These are phyloP conservation scores for Exophiala phaeomuriformis DNA, from an alignment of 2,329 filamentous ascomycete genomes.

Conservation along the genomic window DNA sequence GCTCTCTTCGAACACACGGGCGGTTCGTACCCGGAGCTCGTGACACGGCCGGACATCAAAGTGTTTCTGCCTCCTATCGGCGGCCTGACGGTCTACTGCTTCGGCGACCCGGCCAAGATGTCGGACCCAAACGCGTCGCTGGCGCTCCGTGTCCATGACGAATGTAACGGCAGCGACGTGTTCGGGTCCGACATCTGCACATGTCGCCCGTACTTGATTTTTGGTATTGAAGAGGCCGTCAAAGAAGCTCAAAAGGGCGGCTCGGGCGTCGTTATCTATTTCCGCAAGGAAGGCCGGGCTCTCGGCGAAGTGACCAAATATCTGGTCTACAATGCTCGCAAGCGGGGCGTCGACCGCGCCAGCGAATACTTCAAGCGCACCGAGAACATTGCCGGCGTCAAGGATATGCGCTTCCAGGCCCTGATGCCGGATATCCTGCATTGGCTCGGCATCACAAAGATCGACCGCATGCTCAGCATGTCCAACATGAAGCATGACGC, in stretches of 20 bases:
- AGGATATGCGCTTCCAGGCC: slow-evolving; percentile 94
- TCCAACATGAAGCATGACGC: slow-evolving; percentile 62
- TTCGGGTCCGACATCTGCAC: slow-evolving; percentile 98
- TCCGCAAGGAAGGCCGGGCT: slow-evolving; percentile 92
- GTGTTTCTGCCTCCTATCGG: slow-evolving; percentile 93
- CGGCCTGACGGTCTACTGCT: slow-evolving; percentile 92
- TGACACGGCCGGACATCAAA: slow-evolving; percentile 91
- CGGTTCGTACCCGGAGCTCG: slow-evolving; percentile 91
- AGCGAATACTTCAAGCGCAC: slow-evolving; percentile 94
- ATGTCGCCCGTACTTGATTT: slow-evolving; percentile 84
- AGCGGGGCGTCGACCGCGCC: slow-evolving; percentile 46
- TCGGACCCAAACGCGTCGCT: slow-evolving; percentile 73
- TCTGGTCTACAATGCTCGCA: slow-evolving; percentile 55
- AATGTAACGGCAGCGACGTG: slow-evolving; percentile 94
- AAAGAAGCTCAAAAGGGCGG: slow-evolving; percentile 93
- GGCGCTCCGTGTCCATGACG: slow-evolving; percentile 76
- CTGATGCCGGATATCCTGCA: slow-evolving; percentile 97
- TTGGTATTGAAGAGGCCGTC: slow-evolving; percentile 94
- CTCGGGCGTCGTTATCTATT: slow-evolving; percentile 94
- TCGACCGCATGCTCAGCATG: slow-evolving; percentile 98
- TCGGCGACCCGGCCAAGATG: slow-evolving; percentile 91
- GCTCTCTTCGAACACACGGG: slow-evolving; percentile 92
- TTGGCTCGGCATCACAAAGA: slow-evolving; percentile 97
- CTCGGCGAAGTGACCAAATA: slow-evolving; percentile 92
- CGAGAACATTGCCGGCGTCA: slow-evolving; percentile 96